phyloP scores from a whole-genome alignment of 805 yeast genomes.

The Candida adriatica region DNA sequence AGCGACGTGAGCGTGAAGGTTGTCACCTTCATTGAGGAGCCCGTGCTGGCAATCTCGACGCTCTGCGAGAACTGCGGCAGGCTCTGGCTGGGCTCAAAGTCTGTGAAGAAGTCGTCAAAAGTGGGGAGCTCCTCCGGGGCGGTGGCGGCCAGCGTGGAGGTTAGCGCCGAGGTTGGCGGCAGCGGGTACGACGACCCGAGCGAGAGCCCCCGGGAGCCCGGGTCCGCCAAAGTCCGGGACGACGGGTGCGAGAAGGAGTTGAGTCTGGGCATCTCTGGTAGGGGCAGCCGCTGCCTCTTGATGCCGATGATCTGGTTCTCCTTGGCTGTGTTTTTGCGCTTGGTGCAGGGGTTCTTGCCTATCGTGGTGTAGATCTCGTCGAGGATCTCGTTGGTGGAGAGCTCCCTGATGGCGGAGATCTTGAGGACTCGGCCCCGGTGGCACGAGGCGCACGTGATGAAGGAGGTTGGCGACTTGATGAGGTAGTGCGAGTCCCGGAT shows the following conservation, averaged over 20 bases:
- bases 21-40: constrained; percentile 13
- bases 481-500: constrained; percentile 24
- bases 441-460: constrained; percentile 23
- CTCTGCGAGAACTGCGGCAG: constrained; percentile 12
- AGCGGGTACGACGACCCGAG: constrained; percentile 6
- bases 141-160: neutral
- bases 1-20: constrained; percentile 13
- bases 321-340: constrained; percentile 18
- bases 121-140: constrained; percentile 11
- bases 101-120: constrained; percentile 19
- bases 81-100: constrained; percentile 18
- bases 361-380: constrained; percentile 20
- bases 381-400: constrained; percentile 16
- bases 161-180: constrained; percentile 5
- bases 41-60: constrained; percentile 14
- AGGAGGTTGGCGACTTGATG: constrained; percentile 20
- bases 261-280: neutral
- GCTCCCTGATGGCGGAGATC: constrained; percentile 16
- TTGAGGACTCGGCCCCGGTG: constrained; percentile 24
- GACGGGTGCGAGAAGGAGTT: neutral
- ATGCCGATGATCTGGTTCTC: constrained; percentile 9
- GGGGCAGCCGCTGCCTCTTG: constrained; percentile 2
- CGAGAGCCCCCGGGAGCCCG: neutral
- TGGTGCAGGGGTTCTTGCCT: constrained; percentile 19
- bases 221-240: neutral